Evolutionary conservation across 345 rosid genomes (phyloP), one percentile per base, ranked within the genome.

Genomic region (Moringa oleifera): DNA sequence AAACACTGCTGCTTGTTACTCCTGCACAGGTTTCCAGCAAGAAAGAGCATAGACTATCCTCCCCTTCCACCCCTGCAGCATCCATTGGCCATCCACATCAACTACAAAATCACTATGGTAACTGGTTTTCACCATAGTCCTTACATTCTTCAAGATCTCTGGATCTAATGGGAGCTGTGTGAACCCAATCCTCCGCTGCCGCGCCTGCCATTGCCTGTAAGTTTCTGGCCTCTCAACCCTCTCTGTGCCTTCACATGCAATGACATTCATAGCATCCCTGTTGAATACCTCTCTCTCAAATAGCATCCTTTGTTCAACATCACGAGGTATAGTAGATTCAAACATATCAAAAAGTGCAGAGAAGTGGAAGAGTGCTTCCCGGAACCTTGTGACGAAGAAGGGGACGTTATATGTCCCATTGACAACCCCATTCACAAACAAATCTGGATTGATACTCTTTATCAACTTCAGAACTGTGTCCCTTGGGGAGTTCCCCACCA

Each of bases 21-120:
- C 69, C 69, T 71, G 64, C 9, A 59, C 70, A 62, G 90, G 91
- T 64, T 79, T 73, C 98, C 97, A 93, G 50, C 81, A 81, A 0
- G 97, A 81, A 61, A 84, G 71, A 50, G 89, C 97, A 67, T 69
- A 71, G 5, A 82, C 58, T 18, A 85, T 75, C 66, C 86, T 80
- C 7, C 98, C 98, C 68, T 93, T 93, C 98, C 98, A 93, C 2
- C 91, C 91, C 58, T 77, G 94, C 45, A 93, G 80, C 87, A 93
- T 69, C 96, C 96, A 93, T 0, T 71, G 72, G 46, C 80, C 84
- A 73, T 93, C 86, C 17, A 69, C 77, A 58, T 88, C 94, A 0
- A 87, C 62, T 46, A 77, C 68, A 17, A 88, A 93, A 63, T 93
- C 96, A 53, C 59, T 73, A 31, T 90, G 84, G 56, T 88, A 90